Evolutionary conservation across 306 rosid genomes (phyloP).

Genomic region (Hippophae rhamnoides): DNA sequence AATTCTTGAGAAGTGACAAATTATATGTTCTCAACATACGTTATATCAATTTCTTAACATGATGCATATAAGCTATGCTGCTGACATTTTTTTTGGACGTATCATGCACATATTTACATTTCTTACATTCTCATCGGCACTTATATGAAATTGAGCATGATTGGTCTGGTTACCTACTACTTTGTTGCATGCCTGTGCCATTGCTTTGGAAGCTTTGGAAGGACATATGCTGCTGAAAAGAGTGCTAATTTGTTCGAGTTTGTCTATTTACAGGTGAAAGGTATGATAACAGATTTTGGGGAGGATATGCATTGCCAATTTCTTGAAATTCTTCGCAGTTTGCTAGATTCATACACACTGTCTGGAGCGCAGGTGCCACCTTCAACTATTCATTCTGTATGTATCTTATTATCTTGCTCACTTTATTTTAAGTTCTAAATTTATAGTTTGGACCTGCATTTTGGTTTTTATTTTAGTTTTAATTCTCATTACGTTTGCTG

Average conservation of each 20-base stretch:
- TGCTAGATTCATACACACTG: slow-evolving; percentile 74
- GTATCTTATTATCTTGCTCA: no score
- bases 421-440: no score
- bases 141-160: not conserved
- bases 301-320: slow-evolving; percentile 95
- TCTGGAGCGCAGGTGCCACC: slow-evolving; percentile 76
- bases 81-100: no score
- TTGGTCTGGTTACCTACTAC: not conserved
- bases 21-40: no score
- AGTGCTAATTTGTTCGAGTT: slow-evolving; percentile 5
- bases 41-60: no score
- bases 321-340: slow-evolving; percentile 91
- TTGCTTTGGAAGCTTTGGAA: not conserved
- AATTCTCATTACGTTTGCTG: no score
- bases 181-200: not conserved
- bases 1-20: no score
- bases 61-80: no score
- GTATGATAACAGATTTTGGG: slow-evolving; percentile 86
- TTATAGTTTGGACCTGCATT: no score
- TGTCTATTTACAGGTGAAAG: slow-evolving; percentile 57
- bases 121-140: no score
- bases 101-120: no score
- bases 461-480: no score
- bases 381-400: not conserved
- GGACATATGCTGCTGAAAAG: not conserved